Conservation (phyloP, 257 asterid species). For the Lycium ferocissimum region DNA sequence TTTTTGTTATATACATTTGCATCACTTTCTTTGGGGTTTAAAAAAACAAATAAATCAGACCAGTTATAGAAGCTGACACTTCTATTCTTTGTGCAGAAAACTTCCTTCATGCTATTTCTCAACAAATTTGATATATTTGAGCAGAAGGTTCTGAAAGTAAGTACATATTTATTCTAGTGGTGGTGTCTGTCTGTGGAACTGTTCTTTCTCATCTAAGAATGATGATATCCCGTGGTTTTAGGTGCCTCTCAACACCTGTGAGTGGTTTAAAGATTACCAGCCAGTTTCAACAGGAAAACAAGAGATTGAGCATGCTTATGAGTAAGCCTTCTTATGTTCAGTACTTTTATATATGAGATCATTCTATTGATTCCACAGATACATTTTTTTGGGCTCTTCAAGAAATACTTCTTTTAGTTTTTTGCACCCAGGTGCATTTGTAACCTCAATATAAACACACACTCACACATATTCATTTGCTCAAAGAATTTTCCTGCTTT, state of each 20-base stretch:
- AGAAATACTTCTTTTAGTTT: background rate
- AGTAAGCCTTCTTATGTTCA: conserved; percentile 63
- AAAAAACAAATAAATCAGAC: too few relatives aligned
- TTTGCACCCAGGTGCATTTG: background rate
- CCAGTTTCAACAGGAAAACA: conserved; percentile 91
- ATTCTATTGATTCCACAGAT: background rate
- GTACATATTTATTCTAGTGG: conserved; percentile 37
- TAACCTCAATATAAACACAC: background rate
- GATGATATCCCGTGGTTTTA: conserved; percentile 42
- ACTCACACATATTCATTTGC: background rate
- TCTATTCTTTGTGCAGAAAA: conserved; percentile 68
- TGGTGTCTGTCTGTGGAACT: background rate
- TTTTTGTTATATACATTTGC: too few relatives aligned
- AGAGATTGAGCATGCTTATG: conserved; percentile 97
- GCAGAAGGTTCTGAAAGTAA: conserved; percentile 90
- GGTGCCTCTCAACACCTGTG: conserved; percentile 90
- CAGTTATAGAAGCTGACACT: conserved; percentile 19
- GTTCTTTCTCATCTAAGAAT: conserved; percentile 27
- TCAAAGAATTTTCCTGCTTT: background rate
- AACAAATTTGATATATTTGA: conserved; percentile 97
- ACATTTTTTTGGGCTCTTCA: background rate
- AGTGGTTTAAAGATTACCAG: conserved; percentile 97
- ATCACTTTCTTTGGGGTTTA: too few relatives aligned
- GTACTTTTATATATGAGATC: background rate
- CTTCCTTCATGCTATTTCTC: conserved; percentile 96